A percentile compares a stretch with the other conserved stretches of the same genome.
phyloP scores from a whole-genome alignment of 352 stramenopile species.

The Phytophthora rubi region DNA sequence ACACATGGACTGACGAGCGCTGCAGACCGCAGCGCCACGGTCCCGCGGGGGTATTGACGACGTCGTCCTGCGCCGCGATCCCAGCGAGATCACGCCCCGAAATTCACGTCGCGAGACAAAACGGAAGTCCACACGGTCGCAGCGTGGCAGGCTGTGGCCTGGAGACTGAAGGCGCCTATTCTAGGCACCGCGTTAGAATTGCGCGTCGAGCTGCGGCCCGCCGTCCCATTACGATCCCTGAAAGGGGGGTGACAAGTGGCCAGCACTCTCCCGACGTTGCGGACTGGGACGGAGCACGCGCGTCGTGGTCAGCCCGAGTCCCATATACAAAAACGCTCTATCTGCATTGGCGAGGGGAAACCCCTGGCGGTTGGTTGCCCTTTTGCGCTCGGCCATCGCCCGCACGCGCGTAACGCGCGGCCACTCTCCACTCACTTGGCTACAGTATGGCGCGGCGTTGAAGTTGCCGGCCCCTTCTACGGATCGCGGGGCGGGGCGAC shows the following conservation, averaged over 20 bases:
- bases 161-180: constrained; percentile 5
- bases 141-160: background rate
- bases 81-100: background rate
- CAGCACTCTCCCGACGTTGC: background rate
- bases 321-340: background rate
- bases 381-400: constrained; percentile 2
- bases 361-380: background rate
- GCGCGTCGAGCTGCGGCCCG: background rate
- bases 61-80: background rate
- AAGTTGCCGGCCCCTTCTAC: constrained; percentile 38
- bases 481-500: constrained; percentile 30
- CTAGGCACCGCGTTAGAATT: background rate
- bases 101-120: background rate
- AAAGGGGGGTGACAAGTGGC: background rate
- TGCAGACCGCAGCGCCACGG: background rate
- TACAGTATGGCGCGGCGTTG: constrained; percentile 36
- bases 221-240: constrained; percentile 9
- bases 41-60: background rate
- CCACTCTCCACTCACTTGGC: constrained; percentile 20
- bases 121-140: background rate
- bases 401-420: constrained; percentile 7
- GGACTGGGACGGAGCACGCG: constrained; percentile 13
- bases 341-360: constrained; percentile 15
- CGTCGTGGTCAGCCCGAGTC: background rate
- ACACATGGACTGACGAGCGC: background rate